Conservation (phyloP, 2,329 filamentous ascomycete species). For the Fusarium subtropicale region DNA sequence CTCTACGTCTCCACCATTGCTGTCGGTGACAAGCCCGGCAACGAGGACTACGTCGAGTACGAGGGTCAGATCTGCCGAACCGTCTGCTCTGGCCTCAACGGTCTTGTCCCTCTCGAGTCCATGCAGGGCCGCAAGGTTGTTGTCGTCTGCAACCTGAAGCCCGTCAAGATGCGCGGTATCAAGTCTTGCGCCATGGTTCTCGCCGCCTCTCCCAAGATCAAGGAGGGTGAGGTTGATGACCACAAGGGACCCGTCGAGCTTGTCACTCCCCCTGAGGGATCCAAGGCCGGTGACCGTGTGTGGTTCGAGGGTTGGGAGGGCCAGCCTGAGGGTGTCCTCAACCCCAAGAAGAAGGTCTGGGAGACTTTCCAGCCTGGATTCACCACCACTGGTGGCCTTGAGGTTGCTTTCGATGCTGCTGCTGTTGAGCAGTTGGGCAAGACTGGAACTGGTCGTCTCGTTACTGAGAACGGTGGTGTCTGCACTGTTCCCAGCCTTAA, state of each 20-base stretch:
- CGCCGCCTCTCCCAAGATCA: slow-evolving; percentile 85
- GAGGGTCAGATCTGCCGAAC: slow-evolving; percentile 93
- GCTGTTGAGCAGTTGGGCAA: slow-evolving; percentile 81
- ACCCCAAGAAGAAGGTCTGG: slow-evolving; percentile 99
- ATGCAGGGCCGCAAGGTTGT: slow-evolving; percentile 98
- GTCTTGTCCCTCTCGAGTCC: slow-evolving; percentile 89
- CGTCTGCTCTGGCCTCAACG: slow-evolving; percentile 96
- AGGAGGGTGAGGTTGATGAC: slow-evolving; percentile 81
- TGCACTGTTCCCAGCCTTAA: slow-evolving; percentile 87
- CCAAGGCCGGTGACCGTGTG: slow-evolving; percentile 86
- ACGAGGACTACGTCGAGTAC: slow-evolving; percentile 90
- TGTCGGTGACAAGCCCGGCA: slow-evolving; percentile 82
- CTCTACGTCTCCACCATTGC: slow-evolving; percentile 96
- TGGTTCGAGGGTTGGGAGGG: slow-evolving; percentile 96
- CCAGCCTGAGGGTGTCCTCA: slow-evolving; percentile 91
- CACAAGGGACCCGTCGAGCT: slow-evolving; percentile 94
- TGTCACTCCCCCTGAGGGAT: slow-evolving; percentile 81
- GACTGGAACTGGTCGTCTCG: slow-evolving; percentile 74
- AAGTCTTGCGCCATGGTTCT: slow-evolving; percentile 89
- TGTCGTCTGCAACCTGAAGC: slow-evolving; percentile 97
- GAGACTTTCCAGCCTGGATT: slow-evolving; percentile 97
- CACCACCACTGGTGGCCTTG: slow-evolving; percentile 82
- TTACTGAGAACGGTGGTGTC: slow-evolving; percentile 80
- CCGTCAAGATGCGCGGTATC: slow-evolving; percentile 96
- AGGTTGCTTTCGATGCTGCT: slow-evolving; percentile 87